A percentile compares a stretch with the other conserved stretches of the same genome.
Conservation (phyloP, 805 yeast species). For the Zygotorulaspora chibaensis region DNA sequence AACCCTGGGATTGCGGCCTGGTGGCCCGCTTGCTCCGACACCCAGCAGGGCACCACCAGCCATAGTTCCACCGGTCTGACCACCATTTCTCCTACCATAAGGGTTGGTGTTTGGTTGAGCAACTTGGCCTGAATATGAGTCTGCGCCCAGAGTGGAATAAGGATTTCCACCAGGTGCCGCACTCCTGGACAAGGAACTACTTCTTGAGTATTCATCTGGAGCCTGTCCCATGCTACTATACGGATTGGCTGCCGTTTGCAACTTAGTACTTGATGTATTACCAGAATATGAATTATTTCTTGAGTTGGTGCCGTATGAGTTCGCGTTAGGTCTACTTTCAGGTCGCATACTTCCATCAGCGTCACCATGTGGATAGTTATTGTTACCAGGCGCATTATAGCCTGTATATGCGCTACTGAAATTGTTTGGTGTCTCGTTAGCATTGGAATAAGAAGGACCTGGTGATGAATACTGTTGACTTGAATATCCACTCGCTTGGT, state of each 20-base stretch:
- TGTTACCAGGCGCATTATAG: constrained; percentile 1
- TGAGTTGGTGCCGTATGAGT: background rate
- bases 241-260: constrained; percentile 6
- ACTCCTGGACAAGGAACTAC: background rate
- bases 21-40: background rate
- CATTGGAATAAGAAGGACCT: constrained; percentile 3
- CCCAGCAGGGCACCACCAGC: background rate
- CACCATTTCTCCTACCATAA: constrained; percentile 9
- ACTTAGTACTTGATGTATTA: background rate
- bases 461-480: constrained; percentile 2
- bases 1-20: constrained; percentile 4
- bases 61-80: background rate
- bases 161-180: constrained; percentile 4
- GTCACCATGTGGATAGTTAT: background rate
- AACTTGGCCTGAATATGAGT: constrained; percentile 6
- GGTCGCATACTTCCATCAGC: background rate
- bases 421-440: constrained; percentile 4
- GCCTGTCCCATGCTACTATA: constrained; percentile 7
- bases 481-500: background rate
- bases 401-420: constrained; percentile 12
- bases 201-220: constrained; percentile 1
- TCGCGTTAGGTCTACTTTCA: background rate
- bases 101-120: constrained; percentile 7
- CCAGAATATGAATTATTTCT: background rate
- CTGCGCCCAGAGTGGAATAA: constrained; percentile 7